Conservation (phyloP, 139 green algal species). For the Astrephomene gubernaculifera region DNA sequence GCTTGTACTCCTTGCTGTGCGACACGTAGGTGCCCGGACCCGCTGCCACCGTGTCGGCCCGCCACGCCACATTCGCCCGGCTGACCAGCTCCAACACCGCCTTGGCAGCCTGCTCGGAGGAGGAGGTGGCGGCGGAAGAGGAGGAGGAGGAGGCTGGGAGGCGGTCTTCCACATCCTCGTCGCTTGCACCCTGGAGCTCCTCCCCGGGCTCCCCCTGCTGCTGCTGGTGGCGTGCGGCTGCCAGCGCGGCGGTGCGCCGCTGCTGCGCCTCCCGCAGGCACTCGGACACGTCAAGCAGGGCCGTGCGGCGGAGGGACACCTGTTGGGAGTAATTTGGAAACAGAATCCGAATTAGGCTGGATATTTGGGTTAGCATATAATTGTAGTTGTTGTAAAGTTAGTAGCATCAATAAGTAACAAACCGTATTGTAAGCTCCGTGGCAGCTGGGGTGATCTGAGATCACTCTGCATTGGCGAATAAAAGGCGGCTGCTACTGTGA, state of each 20-base stretch:
- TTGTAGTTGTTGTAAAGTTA: background rate
- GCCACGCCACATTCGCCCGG: background rate
- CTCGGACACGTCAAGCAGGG: background rate
- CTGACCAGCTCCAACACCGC: constrained; percentile 8
- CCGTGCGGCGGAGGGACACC: background rate
- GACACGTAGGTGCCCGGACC: background rate
- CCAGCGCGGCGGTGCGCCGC: background rate
- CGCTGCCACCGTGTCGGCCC: background rate
- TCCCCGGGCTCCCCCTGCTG: background rate
- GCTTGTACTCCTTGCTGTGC: background rate
- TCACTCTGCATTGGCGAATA: no score
- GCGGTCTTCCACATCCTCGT: background rate
- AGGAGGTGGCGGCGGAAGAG: background rate
- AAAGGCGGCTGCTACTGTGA: no score
- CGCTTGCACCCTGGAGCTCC: background rate
- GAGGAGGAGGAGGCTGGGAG: background rate
- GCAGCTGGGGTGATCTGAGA: background rate
- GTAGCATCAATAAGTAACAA: background rate
- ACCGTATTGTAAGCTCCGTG: background rate
- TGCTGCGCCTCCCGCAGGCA: background rate
- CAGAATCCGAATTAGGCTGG: background rate
- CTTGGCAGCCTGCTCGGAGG: background rate
- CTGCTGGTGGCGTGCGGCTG: background rate
- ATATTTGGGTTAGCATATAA: background rate
- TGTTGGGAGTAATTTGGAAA: background rate